These are phyloP conservation scores for Selenicereus undatus DNA, from an alignment of 148 eudicot genomes.

Conservation along the genomic window DNA sequence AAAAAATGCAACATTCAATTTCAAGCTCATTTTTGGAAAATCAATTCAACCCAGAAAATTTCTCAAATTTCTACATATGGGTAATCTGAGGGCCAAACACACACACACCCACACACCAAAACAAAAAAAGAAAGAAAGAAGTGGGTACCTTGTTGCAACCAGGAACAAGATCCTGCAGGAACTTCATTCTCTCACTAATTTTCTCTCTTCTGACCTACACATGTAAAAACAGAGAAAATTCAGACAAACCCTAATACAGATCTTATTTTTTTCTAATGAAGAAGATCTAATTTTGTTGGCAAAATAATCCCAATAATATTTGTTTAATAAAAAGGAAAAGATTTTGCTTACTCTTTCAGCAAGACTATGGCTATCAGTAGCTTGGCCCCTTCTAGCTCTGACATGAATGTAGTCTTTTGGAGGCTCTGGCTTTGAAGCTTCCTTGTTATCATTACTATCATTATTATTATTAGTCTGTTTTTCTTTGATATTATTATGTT, in stretches of 20 bases:
- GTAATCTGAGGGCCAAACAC: neutral
- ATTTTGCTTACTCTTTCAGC: slow-evolving; percentile 55
- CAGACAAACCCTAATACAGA: neutral
- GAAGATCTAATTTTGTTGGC: neutral
- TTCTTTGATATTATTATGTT: neutral
- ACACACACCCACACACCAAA: too few relatives aligned
- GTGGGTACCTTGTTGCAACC: slow-evolving; percentile 82
- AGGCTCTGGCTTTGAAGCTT: slow-evolving; percentile 36
- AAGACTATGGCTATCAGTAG: slow-evolving; percentile 56
- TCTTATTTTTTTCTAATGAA: neutral
- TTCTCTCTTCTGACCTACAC: slow-evolving; percentile 81
- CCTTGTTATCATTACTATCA: slow-evolving; percentile 13
- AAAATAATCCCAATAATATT: neutral
- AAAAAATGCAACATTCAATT: slow-evolving; percentile 10
- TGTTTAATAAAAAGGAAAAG: neutral
- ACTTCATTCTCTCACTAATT: slow-evolving; percentile 60
- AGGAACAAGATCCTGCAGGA: slow-evolving; percentile 71
- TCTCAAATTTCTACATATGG: neutral
- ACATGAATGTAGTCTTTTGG: slow-evolving; percentile 65
- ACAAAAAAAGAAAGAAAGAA: neutral
- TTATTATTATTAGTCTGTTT: slow-evolving; percentile 10
- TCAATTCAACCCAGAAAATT: slow-evolving; percentile 2
- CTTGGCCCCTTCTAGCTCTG: slow-evolving; percentile 58
- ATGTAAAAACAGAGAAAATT: neutral
- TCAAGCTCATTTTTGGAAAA: neutral